A percentile compares a stretch with the other conserved stretches of the same genome.
phyloP scores from a whole-genome alignment of 1,139 yeast genomes.

The Wickerhamomyces sp. region DNA sequence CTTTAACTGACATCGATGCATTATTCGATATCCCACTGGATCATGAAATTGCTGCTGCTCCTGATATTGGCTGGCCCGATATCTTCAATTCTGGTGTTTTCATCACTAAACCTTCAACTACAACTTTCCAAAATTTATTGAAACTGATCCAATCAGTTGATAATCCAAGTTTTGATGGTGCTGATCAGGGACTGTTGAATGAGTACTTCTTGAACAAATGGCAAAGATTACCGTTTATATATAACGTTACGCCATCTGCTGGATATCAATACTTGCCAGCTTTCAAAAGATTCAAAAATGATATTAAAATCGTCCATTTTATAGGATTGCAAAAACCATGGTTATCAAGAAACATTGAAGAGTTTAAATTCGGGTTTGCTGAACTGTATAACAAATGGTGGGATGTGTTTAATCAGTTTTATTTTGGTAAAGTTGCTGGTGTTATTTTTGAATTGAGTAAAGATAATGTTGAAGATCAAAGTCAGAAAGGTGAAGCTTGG shows the following conservation, averaged over 20 bases:
- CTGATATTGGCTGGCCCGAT: constrained; percentile 95
- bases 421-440: constrained; percentile 14
- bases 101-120: constrained; percentile 52
- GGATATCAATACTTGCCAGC: constrained; percentile 87
- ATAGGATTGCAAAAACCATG: constrained; percentile 86
- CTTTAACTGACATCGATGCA: constrained; percentile 42
- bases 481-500: constrained; percentile 18
- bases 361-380: constrained; percentile 4
- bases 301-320: constrained; percentile 68
- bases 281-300: constrained; percentile 48
- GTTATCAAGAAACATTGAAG: constrained; percentile 29
- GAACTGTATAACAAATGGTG: constrained; percentile 16
- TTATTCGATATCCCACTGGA: constrained; percentile 37
- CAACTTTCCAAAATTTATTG: constrained; percentile 42
- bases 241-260: constrained; percentile 77
- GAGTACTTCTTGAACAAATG: constrained; percentile 64
- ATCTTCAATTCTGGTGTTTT: constrained; percentile 87
- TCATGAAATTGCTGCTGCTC: constrained; percentile 57
- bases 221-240: constrained; percentile 71
- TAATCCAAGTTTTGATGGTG: constrained; percentile 77
- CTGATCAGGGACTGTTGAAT: constrained; percentile 89
- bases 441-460: constrained; percentile 12
- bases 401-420: constrained; percentile 15
- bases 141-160: constrained; percentile 29
- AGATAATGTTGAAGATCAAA: constrained; percentile 6